A percentile compares a stretch with the other conserved stretches of the same genome.
Evolutionary conservation across 2,329 filamentous ascomycete species (phyloP).

Genomic region (Alternaria arborescens): DNA sequence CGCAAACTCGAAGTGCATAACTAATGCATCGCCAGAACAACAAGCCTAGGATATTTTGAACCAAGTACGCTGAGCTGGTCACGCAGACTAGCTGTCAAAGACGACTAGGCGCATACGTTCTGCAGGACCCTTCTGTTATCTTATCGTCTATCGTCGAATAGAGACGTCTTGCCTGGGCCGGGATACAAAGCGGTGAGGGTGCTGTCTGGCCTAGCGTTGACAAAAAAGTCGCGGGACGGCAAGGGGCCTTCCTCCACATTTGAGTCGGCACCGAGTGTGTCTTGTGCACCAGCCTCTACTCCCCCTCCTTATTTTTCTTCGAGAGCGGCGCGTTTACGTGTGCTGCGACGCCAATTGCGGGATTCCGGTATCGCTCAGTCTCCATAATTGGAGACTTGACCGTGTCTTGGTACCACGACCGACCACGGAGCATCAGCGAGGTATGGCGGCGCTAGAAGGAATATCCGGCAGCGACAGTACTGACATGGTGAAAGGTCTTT

Average conservation of each 20-base stretch:
- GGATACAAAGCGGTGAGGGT: slow-evolving; percentile 27
- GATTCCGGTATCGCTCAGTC: slow-evolving; percentile 7
- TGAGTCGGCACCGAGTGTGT: slow-evolving; percentile 10
- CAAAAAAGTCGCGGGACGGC: slow-evolving; percentile 30
- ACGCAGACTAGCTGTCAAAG: background rate
- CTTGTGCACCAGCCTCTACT: slow-evolving; percentile 11
- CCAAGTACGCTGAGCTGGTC: slow-evolving; percentile 11
- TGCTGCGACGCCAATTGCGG: slow-evolving; percentile 25
- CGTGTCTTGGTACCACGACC: background rate
- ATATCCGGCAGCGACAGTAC: background rate
- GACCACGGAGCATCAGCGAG: background rate
- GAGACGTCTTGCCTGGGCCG: background rate
- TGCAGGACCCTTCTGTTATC: slow-evolving; percentile 13
- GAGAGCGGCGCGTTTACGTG: background rate
- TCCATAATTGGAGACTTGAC: background rate
- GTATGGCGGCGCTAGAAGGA: slow-evolving; percentile 3
- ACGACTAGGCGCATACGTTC: slow-evolving; percentile 20
- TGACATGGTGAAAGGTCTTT: slow-evolving; percentile 1
- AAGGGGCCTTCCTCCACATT: slow-evolving; percentile 23
- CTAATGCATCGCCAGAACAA: background rate
- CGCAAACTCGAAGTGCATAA: background rate
- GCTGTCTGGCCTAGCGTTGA: slow-evolving; percentile 21
- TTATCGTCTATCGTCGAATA: slow-evolving; percentile 8
- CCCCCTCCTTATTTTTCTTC: background rate
- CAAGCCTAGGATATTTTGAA: background rate